These are phyloP conservation scores for Penicillium macrosclerotiorum DNA, from an alignment of 495 filamentous ascomycete genomes.

Conservation along the genomic window DNA sequence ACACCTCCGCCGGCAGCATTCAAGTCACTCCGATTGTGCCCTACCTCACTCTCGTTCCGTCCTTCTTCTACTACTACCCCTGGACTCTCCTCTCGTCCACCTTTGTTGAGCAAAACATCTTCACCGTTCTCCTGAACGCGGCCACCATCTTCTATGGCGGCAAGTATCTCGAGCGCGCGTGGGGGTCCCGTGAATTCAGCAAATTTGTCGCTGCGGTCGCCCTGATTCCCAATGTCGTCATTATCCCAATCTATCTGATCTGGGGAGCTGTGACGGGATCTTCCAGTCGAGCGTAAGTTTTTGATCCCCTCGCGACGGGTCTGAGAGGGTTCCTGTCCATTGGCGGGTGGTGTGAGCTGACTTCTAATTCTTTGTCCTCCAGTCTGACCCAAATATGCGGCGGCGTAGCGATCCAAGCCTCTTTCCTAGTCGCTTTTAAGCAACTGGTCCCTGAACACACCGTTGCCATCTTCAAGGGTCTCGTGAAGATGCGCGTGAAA, in stretches of 20 bases:
- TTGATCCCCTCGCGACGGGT: too few relatives aligned
- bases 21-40: slow-evolving; percentile 63
- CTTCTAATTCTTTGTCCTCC: slow-evolving; percentile 27
- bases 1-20: slow-evolving; percentile 49
- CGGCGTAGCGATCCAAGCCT: slow-evolving; percentile 83
- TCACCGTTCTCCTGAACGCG: slow-evolving; percentile 77
- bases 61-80: slow-evolving; percentile 78
- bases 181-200: slow-evolving; percentile 88
- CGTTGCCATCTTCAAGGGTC: slow-evolving; percentile 84
- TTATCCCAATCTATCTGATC: slow-evolving; percentile 68
- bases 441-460: slow-evolving; percentile 97
- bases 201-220: slow-evolving; percentile 81
- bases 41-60: slow-evolving; percentile 84
- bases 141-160: slow-evolving; percentile 89
- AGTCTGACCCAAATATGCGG: slow-evolving; percentile 81
- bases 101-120: slow-evolving; percentile 89
- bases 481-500: slow-evolving; percentile 87
- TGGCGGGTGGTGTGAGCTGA: too few relatives aligned
- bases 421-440: slow-evolving; percentile 96
- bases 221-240: slow-evolving; percentile 74
- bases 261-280: slow-evolving; percentile 69
- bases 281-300: slow-evolving; percentile 65
- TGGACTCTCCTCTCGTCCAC: slow-evolving; percentile 89
- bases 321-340: too few relatives aligned
- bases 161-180: slow-evolving; percentile 92